phyloP scores from a whole-genome alignment of 176 grass and related monocot genomes.

The Dactylis glomerata region DNA sequence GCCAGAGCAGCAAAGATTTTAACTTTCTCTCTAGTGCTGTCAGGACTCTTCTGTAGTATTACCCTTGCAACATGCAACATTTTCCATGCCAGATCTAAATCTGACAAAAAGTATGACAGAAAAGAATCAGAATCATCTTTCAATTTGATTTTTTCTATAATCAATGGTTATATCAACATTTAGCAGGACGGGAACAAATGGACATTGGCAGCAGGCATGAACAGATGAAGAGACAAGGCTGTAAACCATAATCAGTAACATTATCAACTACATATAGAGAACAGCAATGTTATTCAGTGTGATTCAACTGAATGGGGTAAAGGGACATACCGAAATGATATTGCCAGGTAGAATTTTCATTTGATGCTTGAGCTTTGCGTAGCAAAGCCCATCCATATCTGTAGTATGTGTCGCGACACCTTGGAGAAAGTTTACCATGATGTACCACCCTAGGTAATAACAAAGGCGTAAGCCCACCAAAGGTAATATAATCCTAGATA shows the following conservation, averaged over 20 bases:
- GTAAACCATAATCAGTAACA: neutral
- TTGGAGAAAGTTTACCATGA: conserved; percentile 72
- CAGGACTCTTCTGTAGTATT: conserved; percentile 67
- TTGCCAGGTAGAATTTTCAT: neutral
- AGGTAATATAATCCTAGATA: neutral
- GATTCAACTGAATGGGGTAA: neutral
- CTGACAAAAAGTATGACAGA: conserved; percentile 4
- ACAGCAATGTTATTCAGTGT: neutral
- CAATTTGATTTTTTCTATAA: conserved; percentile 44
- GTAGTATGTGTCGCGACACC: conserved; percentile 77
- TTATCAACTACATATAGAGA: neutral
- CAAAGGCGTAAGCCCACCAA: neutral
- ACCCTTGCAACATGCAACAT: conserved; percentile 92
- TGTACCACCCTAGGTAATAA: conserved; percentile 41
- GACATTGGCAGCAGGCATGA: neutral
- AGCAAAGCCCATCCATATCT: conserved; percentile 83
- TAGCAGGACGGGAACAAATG: neutral
- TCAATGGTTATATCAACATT: conserved; percentile 27
- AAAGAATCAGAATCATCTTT: conserved; percentile 44
- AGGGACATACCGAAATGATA: conserved; percentile 8
- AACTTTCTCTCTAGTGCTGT: conserved; percentile 59
- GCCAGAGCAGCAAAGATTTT: conserved; percentile 66
- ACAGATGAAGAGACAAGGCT: neutral
- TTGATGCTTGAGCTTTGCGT: conserved; percentile 52
- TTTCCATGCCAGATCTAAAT: conserved; percentile 89